phyloP scores from a whole-genome alignment of 2,329 filamentous ascomycete genomes.

The Aspergillus sp. region DNA sequence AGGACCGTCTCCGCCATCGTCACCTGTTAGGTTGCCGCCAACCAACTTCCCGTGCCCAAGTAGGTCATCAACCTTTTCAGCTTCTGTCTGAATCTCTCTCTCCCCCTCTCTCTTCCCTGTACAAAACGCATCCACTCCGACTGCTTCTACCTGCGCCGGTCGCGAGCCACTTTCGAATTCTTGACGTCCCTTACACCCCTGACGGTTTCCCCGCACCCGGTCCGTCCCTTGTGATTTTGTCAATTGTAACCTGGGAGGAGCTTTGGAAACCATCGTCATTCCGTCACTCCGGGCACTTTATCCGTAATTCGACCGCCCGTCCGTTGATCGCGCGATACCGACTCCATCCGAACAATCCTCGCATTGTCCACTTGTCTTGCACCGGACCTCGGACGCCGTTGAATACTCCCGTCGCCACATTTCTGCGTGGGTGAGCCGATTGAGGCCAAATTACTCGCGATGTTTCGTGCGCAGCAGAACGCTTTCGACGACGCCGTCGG shows the following conservation, averaged over 20 bases:
- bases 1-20: constrained; percentile 13
- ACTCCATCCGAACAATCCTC: too few species aligned
- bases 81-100: not conserved
- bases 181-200: not conserved
- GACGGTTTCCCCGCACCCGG: not conserved
- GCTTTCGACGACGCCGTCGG: constrained; percentile 69
- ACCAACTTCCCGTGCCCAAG: not conserved
- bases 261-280: not conserved
- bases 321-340: too few species aligned
- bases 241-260: not conserved
- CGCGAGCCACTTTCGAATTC: too few species aligned
- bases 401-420: not conserved
- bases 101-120: not conserved
- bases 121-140: too few species aligned
- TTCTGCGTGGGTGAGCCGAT: constrained; percentile 2
- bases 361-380: too few species aligned
- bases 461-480: constrained; percentile 65
- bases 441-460: constrained; percentile 27
- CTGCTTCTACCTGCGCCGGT: too few species aligned
- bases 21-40: constrained; percentile 22
- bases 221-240: not conserved
- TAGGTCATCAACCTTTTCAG: not conserved
- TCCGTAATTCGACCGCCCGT: not conserved
- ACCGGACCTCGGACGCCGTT: too few species aligned
- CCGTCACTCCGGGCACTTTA: not conserved